Evolutionary conservation across 1,139 yeast genomes (phyloP), one percentile per base, ranked within the genome.

Genomic region (Hanseniaspora uvarum): DNA sequence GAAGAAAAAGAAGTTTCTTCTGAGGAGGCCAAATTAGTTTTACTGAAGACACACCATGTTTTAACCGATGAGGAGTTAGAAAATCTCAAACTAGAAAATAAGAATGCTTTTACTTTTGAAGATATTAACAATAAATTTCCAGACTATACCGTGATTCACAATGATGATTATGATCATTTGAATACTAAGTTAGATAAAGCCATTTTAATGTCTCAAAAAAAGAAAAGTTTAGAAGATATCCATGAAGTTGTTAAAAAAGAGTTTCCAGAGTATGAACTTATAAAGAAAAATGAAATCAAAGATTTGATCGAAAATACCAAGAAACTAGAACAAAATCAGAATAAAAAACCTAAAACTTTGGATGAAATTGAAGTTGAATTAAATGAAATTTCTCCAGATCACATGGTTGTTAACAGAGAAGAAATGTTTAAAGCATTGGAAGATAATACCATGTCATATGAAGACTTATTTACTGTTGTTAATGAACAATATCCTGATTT

Each of bases 401-500:
- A 41, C 10, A 44, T 48, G 28, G 43, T 48, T 19, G 49, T 52
- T 7, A 46, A 52, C 33, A 52, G 43, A 52, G 51, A 45, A 14
- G 55, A 52, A 12, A 40, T 52, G 51, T 39, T 46, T 21, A 38
- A 52, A 26, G 51, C 51, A 1, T 34, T 46, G 10, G 46, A 52
- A 16, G 51, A 52, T 21, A 46, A 46, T 10, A 39, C 46, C 2
- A 39, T 46, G 18, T 16, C 51, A 2, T 46, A 40, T 40, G 51
- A 46, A 19, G 55, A 52, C 11, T 18, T 52, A 5, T 12, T 46
- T 2, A 30, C 39, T 26, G 38, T 46, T 11, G 10, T 45, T 5
- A 24, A 48, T 21, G 18, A 34, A 16, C 49, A 53, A 31, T 48
- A 48, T 37, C 47, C 53, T 24, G 38, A 18, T 19, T 19, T 52